Evolutionary conservation across 2,329 filamentous ascomycete species (phyloP).

Genomic region (Diaporthe batatas): DNA sequence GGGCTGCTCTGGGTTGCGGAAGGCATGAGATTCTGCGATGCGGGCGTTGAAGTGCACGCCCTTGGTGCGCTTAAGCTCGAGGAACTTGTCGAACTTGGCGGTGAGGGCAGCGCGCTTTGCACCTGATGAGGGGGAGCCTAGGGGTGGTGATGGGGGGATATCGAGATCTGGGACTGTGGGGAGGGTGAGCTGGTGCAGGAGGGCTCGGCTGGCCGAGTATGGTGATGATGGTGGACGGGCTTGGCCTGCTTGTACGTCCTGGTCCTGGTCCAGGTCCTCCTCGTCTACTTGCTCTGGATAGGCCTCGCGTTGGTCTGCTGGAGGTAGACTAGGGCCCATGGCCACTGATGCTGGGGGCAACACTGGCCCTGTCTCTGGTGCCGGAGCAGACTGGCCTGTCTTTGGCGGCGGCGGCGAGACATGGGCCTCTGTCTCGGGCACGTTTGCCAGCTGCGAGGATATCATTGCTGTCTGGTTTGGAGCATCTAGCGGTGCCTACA

Average conservation of each 20-base stretch:
- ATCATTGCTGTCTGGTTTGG: too few species aligned
- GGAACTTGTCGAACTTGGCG: slow-evolving; percentile 79
- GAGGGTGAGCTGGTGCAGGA: slow-evolving; percentile 79
- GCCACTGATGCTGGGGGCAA: slow-evolving; percentile 9
- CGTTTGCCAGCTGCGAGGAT: not conserved
- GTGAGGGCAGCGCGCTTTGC: slow-evolving; percentile 56
- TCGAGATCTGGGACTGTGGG: slow-evolving; percentile 78
- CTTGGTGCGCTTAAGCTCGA: slow-evolving; percentile 78
- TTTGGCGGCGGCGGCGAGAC: slow-evolving; percentile 19
- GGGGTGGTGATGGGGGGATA: slow-evolving; percentile 80
- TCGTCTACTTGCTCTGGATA: slow-evolving; percentile 42
- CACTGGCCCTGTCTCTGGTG: slow-evolving; percentile 14
- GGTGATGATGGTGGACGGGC: slow-evolving; percentile 64
- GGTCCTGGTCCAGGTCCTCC: not conserved
- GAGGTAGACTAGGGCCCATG: slow-evolving; percentile 42
- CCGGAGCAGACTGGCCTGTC: not conserved
- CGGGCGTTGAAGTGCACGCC: slow-evolving; percentile 84
- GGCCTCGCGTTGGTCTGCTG: slow-evolving; percentile 39
- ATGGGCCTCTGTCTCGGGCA: not conserved
- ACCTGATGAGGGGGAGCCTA: slow-evolving; percentile 53
- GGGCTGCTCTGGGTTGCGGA: slow-evolving; percentile 79
- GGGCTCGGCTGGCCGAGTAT: slow-evolving; percentile 74
- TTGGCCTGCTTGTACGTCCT: not conserved
- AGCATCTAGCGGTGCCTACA: not conserved
- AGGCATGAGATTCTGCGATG: slow-evolving; percentile 73